Evolutionary conservation across 345 rosid species (phyloP).

Genomic region (Rhodamnia argentea): DNA sequence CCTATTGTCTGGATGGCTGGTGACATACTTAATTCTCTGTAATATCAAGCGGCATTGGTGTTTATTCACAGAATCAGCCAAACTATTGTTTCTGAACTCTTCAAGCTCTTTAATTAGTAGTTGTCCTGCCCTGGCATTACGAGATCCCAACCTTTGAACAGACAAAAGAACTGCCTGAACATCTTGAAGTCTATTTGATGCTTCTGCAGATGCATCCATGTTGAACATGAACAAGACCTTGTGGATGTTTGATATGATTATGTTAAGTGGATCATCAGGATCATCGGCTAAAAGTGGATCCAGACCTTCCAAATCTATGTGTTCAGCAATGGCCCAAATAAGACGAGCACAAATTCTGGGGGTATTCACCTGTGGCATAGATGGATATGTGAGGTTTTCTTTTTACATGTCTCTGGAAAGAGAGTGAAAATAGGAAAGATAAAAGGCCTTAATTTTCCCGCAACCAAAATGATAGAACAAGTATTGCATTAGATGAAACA

Average conservation of each 20-base stretch:
- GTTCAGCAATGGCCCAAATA: conserved; percentile 90
- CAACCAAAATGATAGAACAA: not conserved
- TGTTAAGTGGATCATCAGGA: conserved; percentile 88
- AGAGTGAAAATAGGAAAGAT: not conserved
- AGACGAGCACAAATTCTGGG: conserved; percentile 71
- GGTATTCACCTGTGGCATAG: conserved; percentile 57
- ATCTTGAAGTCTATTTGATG: conserved; percentile 84
- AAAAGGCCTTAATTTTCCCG: not conserved
- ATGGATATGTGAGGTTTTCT: not conserved
- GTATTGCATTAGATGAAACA: not conserved
- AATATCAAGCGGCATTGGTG: conserved; percentile 89
- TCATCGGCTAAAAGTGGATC: conserved; percentile 99
- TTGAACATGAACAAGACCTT: conserved; percentile 87
- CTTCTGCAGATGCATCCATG: conserved; percentile 60
- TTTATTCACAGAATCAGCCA: conserved; percentile 91
- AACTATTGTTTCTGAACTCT: conserved; percentile 68
- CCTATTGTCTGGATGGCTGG: conserved; percentile 63
- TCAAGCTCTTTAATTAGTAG: conserved; percentile 81
- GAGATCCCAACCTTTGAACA: conserved; percentile 86
- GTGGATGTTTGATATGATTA: conserved; percentile 67
- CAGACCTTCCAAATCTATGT: conserved; percentile 86
- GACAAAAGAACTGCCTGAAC: conserved; percentile 89
- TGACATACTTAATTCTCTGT: conserved; percentile 79
- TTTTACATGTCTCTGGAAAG: not conserved
- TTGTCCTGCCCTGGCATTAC: conserved; percentile 74